Base-by-base conservation (phyloP, 106 monocot genomes). In the Agapanthus africanus region DNA sequence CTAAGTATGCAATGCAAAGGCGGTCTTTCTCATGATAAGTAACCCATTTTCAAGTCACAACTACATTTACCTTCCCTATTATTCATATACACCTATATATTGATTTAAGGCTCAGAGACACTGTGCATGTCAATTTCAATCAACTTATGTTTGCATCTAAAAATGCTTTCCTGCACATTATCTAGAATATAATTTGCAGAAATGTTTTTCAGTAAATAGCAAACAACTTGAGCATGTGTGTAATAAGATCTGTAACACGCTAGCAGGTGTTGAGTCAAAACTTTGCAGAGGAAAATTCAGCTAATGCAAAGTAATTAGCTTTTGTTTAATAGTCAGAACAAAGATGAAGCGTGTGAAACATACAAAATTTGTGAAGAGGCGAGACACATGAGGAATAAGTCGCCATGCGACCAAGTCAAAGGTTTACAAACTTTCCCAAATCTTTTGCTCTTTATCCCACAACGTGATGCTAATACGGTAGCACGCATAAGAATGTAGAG, bases 351-450 rank as follows among this genome's bases (percentile, higher is more conserved):
- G 91, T 15, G 19, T 27, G 63, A 61, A 57, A 86, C 92, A 71
- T 90, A 99, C 99, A 99, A 70, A 69, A 93, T 99, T 73, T 99
- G 99, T 71, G 99, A 87, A 68, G 93, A 90, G 23, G 99, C 80
- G 40, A 99, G 84, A 50, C 99, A 99, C 99, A 93, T 93, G 59
- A 93, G 99, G 67, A 99, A 99, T 52, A 93, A 69, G 73, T 99
- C 99, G 66, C 99, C 99, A 79, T 93, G 70, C 30, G 80, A 80
- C 99, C 92, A 93, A 63, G 90, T 85, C 71, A 99, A 69, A 35
- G 99, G 99, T 81, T 79, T 92, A 70, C 99, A 99, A 64, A 87
- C 14, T 68, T 81, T 69, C 77, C 99, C 93, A 83, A 90, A 93
- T 71, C 71, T 67, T 78, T 87, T 77, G 80, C 99, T 99, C 75